These are phyloP conservation scores for Fusarium kyushuense DNA, from an alignment of 2,329 filamentous ascomycete genomes.

Conservation along the genomic window DNA sequence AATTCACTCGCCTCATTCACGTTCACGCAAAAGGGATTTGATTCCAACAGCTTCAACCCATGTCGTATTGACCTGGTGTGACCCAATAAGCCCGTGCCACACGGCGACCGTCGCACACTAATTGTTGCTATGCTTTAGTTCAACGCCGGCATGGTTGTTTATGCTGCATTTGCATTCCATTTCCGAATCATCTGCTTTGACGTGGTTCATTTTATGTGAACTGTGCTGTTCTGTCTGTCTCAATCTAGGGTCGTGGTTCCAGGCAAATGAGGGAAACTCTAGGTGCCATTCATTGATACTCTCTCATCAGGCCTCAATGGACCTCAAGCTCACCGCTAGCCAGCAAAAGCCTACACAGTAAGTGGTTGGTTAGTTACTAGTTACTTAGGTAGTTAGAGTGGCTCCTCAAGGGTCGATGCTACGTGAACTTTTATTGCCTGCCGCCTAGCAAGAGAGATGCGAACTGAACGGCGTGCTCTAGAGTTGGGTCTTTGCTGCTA, in stretches of 20 bases:
- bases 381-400: no score
- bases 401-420: slow-evolving; percentile 27
- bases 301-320: slow-evolving; percentile 32
- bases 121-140: slow-evolving; percentile 26
- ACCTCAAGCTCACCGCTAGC: slow-evolving; percentile 42
- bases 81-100: slow-evolving; percentile 50
- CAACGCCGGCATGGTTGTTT: slow-evolving; percentile 21
- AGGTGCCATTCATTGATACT: neutral
- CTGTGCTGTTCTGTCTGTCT: slow-evolving; percentile 7
- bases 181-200: slow-evolving; percentile 40
- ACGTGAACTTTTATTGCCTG: slow-evolving; percentile 24
- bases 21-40: slow-evolving; percentile 26
- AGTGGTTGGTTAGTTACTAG: neutral
- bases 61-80: slow-evolving; percentile 27
- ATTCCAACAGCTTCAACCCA: slow-evolving; percentile 32
- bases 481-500: slow-evolving; percentile 21
- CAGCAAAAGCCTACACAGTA: slow-evolving; percentile 7
- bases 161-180: slow-evolving; percentile 29
- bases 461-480: slow-evolving; percentile 30
- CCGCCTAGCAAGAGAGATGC: slow-evolving; percentile 36
- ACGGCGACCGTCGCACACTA: slow-evolving; percentile 41
- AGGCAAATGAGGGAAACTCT: neutral
- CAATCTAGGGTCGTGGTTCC: neutral
- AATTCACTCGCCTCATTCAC: slow-evolving; percentile 30
- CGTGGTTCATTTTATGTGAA: slow-evolving; percentile 27